These are phyloP conservation scores for Geosmithia putterillii DNA, from an alignment of 2,329 filamentous ascomycete species.

Conservation along the genomic window DNA sequence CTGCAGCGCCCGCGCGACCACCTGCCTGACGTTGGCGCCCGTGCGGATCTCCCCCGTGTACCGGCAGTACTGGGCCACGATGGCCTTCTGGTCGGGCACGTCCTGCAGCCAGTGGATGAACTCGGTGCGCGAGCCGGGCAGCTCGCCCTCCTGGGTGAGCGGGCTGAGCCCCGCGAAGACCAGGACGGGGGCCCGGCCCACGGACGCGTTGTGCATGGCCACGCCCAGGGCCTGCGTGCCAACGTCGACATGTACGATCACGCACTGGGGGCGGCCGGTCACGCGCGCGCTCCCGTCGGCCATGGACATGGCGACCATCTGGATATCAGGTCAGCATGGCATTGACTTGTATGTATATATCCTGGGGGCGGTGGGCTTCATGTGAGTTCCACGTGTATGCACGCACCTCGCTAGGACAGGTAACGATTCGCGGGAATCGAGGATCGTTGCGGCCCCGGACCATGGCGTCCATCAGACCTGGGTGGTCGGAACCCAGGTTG, in stretches of 20 bases:
- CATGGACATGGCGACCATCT: slow-evolving; percentile 81
- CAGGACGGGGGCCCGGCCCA: slow-evolving; percentile 60
- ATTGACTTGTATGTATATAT: neutral
- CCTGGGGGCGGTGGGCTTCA: neutral
- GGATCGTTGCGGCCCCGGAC: slow-evolving; percentile 60
- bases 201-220: slow-evolving; percentile 69
- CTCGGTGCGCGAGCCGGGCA: slow-evolving; percentile 65
- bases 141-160: slow-evolving; percentile 66
- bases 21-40: slow-evolving; percentile 76
- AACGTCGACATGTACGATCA: slow-evolving; percentile 72
- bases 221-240: slow-evolving; percentile 69
- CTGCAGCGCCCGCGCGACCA: slow-evolving; percentile 73
- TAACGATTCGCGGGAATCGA: slow-evolving; percentile 63
- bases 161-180: slow-evolving; percentile 71
- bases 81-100: slow-evolving; percentile 69
- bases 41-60: slow-evolving; percentile 76
- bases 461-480: slow-evolving; percentile 69
- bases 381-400: neutral
- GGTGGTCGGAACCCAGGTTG: slow-evolving; percentile 61
- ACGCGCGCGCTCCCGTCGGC: slow-evolving; percentile 69
- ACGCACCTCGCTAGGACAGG: slow-evolving; percentile 64
- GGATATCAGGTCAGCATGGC: neutral
- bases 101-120: slow-evolving; percentile 85
- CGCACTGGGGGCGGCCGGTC: slow-evolving; percentile 60
- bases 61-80: slow-evolving; percentile 74